Percentiles rank a stretch among this genome's conserved stretches.
Conservation (phyloP, 1,284 basidiomycete genomes). For the Chalciporus sp. region DNA sequence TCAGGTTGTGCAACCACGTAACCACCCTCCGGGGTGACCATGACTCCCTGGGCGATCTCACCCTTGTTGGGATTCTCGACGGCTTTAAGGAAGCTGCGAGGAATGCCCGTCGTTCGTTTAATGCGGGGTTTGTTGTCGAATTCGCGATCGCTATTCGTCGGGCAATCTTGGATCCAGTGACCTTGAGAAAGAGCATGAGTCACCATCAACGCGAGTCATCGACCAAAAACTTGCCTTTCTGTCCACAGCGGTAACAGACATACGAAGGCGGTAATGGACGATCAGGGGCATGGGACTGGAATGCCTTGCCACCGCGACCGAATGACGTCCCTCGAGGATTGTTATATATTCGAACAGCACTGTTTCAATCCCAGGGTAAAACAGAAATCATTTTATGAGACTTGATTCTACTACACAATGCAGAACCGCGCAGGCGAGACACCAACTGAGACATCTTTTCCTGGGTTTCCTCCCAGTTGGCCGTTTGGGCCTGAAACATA, state of each 20-base stretch:
- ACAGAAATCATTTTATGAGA: constrained; percentile 64
- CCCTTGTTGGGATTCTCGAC: constrained; percentile 85
- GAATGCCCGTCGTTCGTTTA: constrained; percentile 97
- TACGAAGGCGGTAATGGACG: constrained; percentile 88
- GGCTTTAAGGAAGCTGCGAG: constrained; percentile 94
- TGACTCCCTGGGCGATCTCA: constrained; percentile 81
- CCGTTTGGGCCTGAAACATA: constrained; percentile 91
- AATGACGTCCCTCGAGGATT: constrained; percentile 63
- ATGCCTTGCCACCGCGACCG: constrained; percentile 62
- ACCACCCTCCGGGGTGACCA: constrained; percentile 96
- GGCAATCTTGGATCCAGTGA: constrained; percentile 99
- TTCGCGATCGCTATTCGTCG: constrained; percentile 94
- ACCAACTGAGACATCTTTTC: constrained; percentile 97
- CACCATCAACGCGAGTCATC: neutral
- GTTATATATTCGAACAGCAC: constrained; percentile 73
- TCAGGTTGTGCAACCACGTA: constrained; percentile 96
- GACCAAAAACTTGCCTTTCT: constrained; percentile 74
- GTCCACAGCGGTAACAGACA: constrained; percentile 98
- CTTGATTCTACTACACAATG: constrained; percentile 59
- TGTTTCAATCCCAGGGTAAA: constrained; percentile 43
- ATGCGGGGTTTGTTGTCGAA: constrained; percentile 94
- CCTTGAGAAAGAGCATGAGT: constrained; percentile 49
- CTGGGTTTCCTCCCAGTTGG: constrained; percentile 95
- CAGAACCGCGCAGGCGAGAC: constrained; percentile 53
- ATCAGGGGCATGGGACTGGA: constrained; percentile 54